Base-by-base conservation (phyloP, 2,329 filamentous ascomycete species). In the Aspergillus pseudoglaucus region DNA sequence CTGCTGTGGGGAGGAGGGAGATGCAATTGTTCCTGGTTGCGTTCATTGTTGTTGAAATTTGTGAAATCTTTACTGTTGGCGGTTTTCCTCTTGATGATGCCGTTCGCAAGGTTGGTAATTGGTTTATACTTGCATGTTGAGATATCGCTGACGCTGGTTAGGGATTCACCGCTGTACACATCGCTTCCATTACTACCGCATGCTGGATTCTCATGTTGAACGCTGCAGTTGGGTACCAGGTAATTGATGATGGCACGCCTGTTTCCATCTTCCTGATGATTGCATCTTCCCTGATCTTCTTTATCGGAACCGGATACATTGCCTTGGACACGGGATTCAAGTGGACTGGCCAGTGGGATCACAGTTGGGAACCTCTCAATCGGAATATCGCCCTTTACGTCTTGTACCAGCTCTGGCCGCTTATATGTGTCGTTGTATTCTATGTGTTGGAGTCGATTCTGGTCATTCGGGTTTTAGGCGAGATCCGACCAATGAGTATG, bases 31-130 rank as follows among this genome's bases (percentile, higher is more conserved):
- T 98, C 72, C 80, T 98, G 44, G 53, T 88, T 38, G 85, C 87
- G 44, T 98, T 89, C 67, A 85, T 95, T 48, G 71, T 97, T 49
- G 83, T 97, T 52, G 83, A 87, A 60, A 87, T 98, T 61, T 96
- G 90, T 71, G 93, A 97, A 68, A 95, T 98, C 62, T 96, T 98
- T 72, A 90, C 90, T 0, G 83, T 97, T 32, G 93, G 93, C 57
- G 87, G 85, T 25, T 91, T 98, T 60, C 90, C 91, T 2, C 72
- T 96, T 17, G 74, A 80, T 56, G 72, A 77, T 45, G 81, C 72
- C 44, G 86, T 88, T 49, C 83, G 90, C 53, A 72, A 73, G 64
- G 65, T 78, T 87, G 60, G 89, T 87, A 8, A 14, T 37, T 43
- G 35, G 27, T 14, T 30, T 7, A 46, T 43, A 14, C 35, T 43